Conservation (phyloP, 257 asterid species). For the Nicotiana benthamiana region DNA sequence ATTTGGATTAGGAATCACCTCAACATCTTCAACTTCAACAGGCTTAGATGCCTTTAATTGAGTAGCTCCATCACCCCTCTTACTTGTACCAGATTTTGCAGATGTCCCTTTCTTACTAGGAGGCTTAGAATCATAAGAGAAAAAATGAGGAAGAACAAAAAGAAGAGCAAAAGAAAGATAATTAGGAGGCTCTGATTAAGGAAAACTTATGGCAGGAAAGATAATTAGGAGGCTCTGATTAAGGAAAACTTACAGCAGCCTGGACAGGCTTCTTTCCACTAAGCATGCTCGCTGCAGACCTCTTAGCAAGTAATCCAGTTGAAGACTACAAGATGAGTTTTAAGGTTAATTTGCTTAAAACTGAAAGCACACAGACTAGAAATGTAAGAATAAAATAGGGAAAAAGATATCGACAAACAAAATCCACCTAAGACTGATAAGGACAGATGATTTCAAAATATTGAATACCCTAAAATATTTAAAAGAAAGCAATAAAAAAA, state of each 20-base stretch:
- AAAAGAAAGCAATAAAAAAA: not conserved
- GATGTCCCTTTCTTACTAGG: slow-evolving; percentile 61
- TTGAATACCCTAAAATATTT: not conserved
- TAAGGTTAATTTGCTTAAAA: not conserved
- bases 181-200: not conserved
- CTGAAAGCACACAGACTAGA: not conserved
- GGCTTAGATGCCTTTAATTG: slow-evolving; percentile 56
- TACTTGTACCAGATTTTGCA: slow-evolving; percentile 52
- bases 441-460: not conserved
- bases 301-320: slow-evolving; percentile 52
- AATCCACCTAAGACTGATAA: not conserved
- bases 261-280: slow-evolving; percentile 74
- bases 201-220: not conserved
- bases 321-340: slow-evolving; percentile 48
- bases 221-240: not conserved
- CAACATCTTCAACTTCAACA: slow-evolving; percentile 78
- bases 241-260: slow-evolving; percentile 57
- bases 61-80: slow-evolving; percentile 69
- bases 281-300: slow-evolving; percentile 99
- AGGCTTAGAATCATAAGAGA: slow-evolving; percentile 42
- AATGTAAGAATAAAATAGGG: not conserved
- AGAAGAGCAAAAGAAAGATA: not conserved
- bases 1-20: slow-evolving; percentile 36
- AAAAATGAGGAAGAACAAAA: slow-evolving; percentile 1
- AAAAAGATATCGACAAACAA: not conserved